Conservation (phyloP, 805 yeast genomes). For the Wickerhamiella slavikovae region DNA sequence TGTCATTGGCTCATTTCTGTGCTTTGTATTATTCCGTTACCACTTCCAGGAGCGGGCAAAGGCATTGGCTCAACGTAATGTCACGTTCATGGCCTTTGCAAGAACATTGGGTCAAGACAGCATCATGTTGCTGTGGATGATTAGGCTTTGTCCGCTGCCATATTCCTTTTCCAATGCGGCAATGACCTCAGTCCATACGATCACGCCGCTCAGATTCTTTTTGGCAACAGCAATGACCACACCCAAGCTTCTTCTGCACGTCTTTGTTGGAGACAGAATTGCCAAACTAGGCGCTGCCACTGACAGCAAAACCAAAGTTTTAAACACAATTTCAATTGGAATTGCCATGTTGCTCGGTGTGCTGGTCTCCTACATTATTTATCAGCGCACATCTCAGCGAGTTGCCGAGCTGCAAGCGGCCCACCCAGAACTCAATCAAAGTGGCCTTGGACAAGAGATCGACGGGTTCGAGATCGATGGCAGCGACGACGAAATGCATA, state of each 20-base stretch:
- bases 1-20: slow-evolving; percentile 48
- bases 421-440: neutral
- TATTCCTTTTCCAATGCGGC: slow-evolving; percentile 88
- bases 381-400: slow-evolving; percentile 24
- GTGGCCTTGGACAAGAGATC: slow-evolving; percentile 1
- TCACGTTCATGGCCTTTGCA: slow-evolving; percentile 51
- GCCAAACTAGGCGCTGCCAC: slow-evolving; percentile 38
- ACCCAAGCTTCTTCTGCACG: slow-evolving; percentile 59
- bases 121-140: slow-evolving; percentile 43
- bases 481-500: neutral
- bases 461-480: slow-evolving; percentile 4
- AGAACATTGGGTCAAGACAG: slow-evolving; percentile 54
- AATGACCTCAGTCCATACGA: slow-evolving; percentile 66
- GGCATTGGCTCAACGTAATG: slow-evolving; percentile 36
- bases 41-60: slow-evolving; percentile 37
- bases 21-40: slow-evolving; percentile 49
- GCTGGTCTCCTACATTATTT: slow-evolving; percentile 45
- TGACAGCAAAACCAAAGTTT: slow-evolving; percentile 28
- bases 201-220: slow-evolving; percentile 38
- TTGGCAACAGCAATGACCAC: slow-evolving; percentile 57
- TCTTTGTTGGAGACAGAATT: slow-evolving; percentile 60
- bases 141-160: slow-evolving; percentile 81
- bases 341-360: slow-evolving; percentile 35
- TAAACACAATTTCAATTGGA: slow-evolving; percentile 41
- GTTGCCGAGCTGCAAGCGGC: slow-evolving; percentile 3